phyloP scores from a whole-genome alignment of 1,139 yeast species.

The Saccharomycopsis hybrid region DNA sequence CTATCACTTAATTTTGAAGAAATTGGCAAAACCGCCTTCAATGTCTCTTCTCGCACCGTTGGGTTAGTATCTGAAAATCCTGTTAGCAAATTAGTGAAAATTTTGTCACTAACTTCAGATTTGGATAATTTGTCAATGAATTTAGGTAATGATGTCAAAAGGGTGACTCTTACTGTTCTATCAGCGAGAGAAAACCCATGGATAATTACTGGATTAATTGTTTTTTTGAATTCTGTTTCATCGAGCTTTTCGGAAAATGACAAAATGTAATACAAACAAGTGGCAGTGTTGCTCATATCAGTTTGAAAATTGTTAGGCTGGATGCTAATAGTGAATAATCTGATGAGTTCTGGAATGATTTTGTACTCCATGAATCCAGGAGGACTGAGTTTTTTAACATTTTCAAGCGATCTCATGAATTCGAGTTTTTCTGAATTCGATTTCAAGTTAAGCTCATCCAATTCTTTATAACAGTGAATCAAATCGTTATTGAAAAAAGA shows the following conservation, averaged over 20 bases:
- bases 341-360: conserved; percentile 63
- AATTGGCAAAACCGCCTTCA: conserved; percentile 60
- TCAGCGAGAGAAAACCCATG: conserved; percentile 62
- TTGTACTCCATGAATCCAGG: conserved; percentile 55
- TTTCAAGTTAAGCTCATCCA: conserved; percentile 48
- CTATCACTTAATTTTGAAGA: conserved; percentile 68
- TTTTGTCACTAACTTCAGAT: conserved; percentile 58
- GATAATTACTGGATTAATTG: conserved; percentile 59
- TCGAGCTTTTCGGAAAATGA: conserved; percentile 39
- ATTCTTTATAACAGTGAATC: conserved; percentile 41
- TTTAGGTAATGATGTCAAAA: conserved; percentile 57
- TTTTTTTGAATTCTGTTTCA: conserved; percentile 35
- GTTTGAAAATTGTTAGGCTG: conserved; percentile 11
- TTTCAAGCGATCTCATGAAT: conserved; percentile 43
- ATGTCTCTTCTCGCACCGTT: conserved; percentile 72
- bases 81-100: conserved; percentile 61
- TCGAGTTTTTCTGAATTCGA: conserved; percentile 45
- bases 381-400: conserved; percentile 37
- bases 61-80: conserved; percentile 86
- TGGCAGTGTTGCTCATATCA: conserved; percentile 16
- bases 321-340: conserved; percentile 29
- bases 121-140: conserved; percentile 48
- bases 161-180: conserved; percentile 65
- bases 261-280: conserved; percentile 38
- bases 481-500: conserved; percentile 38